Conservation (phyloP, 768 basidiomycete species). For the Podaxis sp. region DNA sequence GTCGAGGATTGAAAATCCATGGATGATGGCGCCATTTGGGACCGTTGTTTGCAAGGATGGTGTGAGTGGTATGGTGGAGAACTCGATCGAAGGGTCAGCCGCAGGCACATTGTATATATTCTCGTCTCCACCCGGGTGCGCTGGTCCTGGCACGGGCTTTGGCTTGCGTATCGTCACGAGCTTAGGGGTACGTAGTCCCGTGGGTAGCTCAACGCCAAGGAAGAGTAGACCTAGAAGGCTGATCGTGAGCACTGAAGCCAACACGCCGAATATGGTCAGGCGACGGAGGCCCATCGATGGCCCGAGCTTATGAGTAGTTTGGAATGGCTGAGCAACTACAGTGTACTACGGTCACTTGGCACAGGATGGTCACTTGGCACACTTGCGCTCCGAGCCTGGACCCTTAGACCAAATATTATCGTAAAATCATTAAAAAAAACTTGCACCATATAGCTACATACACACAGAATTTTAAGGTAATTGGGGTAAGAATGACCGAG, state of each 20-base stretch:
- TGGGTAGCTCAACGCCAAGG: slow-evolving; percentile 10
- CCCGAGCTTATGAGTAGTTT: neutral
- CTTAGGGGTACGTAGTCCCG: neutral
- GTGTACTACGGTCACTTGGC: too few relatives aligned
- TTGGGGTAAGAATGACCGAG: too few relatives aligned
- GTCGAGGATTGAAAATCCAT: slow-evolving; percentile 74
- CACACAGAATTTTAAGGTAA: too few relatives aligned
- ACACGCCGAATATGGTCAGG: neutral
- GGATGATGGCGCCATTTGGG: slow-evolving; percentile 7
- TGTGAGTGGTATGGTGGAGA: neutral
- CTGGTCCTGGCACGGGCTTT: neutral
- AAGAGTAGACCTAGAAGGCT: slow-evolving; percentile 5
- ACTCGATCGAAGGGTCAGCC: neutral
- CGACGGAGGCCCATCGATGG: neutral
- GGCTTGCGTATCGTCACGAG: neutral
- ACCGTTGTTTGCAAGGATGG: slow-evolving; percentile 1
- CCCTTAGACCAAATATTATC: too few relatives aligned
- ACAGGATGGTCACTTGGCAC: too few relatives aligned
- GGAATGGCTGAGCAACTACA: too few relatives aligned
- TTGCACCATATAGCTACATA: too few relatives aligned
- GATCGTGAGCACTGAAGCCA: neutral
- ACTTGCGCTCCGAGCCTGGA: too few relatives aligned
- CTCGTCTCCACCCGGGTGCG: neutral
- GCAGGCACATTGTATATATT: neutral
- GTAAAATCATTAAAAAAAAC: too few relatives aligned